Evolutionary conservation across 2,329 filamentous ascomycete species (phyloP), one percentile per base, ranked within the genome.

Genomic region (Trichoderma polysporum): DNA sequence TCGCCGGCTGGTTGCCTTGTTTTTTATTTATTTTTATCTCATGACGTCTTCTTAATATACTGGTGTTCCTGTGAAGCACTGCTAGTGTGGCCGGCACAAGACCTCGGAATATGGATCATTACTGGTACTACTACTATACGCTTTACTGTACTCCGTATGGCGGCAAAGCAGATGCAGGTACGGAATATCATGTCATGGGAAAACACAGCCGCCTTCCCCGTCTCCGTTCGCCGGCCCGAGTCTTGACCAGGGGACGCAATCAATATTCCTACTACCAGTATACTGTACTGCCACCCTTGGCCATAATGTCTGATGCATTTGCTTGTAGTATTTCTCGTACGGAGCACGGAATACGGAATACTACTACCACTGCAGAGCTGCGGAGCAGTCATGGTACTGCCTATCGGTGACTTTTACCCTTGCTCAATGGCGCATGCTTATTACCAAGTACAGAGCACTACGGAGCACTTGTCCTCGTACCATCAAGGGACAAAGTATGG

Each of bases 131-230:
- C n/a, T n/a, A n/a, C n/a, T n/a, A n/a, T n/a, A n/a, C n/a, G n/a
- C n/a, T n/a, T n/a, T n/a, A n/a, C n/a, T n/a, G n/a, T n/a, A n/a
- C n/a, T n/a, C n/a, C n/a, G 33, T 13, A 56, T 39, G 53, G 53
- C 53, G 33, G 53, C 53, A 27, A 50, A 19, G 29, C 45, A 61
- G 12, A 49, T 61, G 45, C 58, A 61, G 58, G 53, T 35, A 61
- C 31, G 58, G 29, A 22, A 19, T 19, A 27, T 7, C 19, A 61
- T 31, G 58, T 22, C 22, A 19, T 45, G 57, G 41, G 45, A 50
- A 50, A 50, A 37, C 29, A 9, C 58, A 15, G 58, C 31, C 31
- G 58, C 41, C 31, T 61, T 61, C 47, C 57, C 58, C 41, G 45
- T 50, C 58, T 37, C 58, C 58, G 13, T 49, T 60, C 31, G 19